Base-by-base conservation (phyloP, 257 asterid species). In the Primulina huaijiensis region DNA sequence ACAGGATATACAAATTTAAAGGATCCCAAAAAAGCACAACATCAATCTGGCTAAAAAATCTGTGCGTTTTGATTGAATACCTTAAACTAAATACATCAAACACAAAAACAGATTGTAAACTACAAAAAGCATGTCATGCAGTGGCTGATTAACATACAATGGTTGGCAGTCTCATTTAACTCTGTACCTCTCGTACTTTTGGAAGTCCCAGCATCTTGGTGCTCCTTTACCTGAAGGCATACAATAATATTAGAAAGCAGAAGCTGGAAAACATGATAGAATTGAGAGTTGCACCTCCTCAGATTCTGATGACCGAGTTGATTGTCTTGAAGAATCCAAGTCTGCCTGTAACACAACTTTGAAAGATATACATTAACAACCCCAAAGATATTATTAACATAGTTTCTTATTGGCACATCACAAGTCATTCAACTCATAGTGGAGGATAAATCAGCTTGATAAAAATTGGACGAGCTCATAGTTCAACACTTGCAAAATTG, bases 301-400 rank as follows among this genome's bases (percentile, higher is more conserved):
- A 69, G 68, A 82, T 34, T 80, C 78, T 33, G 74, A 74, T 55
- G 86, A 73, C 60, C 59, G 80, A 72, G 80, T 62, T 72, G 70
- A 68, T 62, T 81, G 90, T 19, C 88, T 78, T 7, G 85, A 80
- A 56, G 79, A 58, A 57, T 87, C 88, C 60, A 69, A 74, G 29
- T 80, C 92, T n/a, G 77, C 82, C 95, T 89, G 87, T 68, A 73
- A 65, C 57, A 20, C 60, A 9, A 70, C 68, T 31, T 57, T 38
- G 58, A 70, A 14, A 21, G 37, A 55, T 55, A 59, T 29, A 20
- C 69, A 75, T 23, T 34, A 11, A 77, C 8, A 52, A 40, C 38
- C 8, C 74, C 55, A 58, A 75, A 62, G 46, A 71, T 19, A 38
- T 37, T 38, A 38, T 20, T 20, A 1, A n/a, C 29, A 64, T 11